Percentiles rank a stretch among this genome's conserved stretches.
Evolutionary conservation across 116 monocot genomes (phyloP).

Genomic region (Cymodocea nodosa): DNA sequence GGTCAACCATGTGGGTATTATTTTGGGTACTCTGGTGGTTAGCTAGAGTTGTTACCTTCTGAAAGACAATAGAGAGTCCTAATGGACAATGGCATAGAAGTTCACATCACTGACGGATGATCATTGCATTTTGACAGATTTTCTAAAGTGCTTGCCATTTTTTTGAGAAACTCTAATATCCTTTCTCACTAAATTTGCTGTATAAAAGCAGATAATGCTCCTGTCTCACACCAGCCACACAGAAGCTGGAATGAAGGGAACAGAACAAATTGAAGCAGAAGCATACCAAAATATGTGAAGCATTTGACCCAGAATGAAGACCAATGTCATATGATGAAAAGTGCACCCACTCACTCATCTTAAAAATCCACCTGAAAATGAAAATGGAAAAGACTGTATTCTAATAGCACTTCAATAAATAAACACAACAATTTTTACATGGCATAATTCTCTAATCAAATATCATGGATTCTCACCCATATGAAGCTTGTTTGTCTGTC

Average conservation of each 20-base stretch:
- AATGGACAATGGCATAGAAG: too few relatives aligned
- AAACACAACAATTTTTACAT: not conserved
- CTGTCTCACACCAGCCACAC: too few relatives aligned
- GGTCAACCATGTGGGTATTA: too few relatives aligned
- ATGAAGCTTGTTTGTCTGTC: conserved; percentile 89
- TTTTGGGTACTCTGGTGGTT: too few relatives aligned
- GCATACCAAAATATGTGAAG: conserved; percentile 85
- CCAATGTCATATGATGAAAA: conserved; percentile 83
- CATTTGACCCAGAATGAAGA: conserved; percentile 68
- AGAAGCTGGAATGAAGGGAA: not conserved
- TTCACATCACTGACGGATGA: too few relatives aligned
- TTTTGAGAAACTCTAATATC: too few relatives aligned
- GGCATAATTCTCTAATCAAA: not conserved
- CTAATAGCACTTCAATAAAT: not conserved
- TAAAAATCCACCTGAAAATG: conserved; percentile 84
- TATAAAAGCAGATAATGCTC: too few relatives aligned
- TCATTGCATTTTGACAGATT: too few relatives aligned
- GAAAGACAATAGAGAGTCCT: too few relatives aligned
- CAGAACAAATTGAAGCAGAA: conserved; percentile 1
- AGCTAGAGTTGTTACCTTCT: too few relatives aligned
- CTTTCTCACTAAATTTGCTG: not conserved
- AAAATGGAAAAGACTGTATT: not conserved
- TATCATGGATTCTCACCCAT: conserved; percentile 56
- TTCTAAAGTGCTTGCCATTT: too few relatives aligned
- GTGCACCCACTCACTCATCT: conserved; percentile 93